These are phyloP conservation scores for Martensiomyces pterosporus DNA, from an alignment of 192 early-diverging fungal species.

Conservation along the genomic window DNA sequence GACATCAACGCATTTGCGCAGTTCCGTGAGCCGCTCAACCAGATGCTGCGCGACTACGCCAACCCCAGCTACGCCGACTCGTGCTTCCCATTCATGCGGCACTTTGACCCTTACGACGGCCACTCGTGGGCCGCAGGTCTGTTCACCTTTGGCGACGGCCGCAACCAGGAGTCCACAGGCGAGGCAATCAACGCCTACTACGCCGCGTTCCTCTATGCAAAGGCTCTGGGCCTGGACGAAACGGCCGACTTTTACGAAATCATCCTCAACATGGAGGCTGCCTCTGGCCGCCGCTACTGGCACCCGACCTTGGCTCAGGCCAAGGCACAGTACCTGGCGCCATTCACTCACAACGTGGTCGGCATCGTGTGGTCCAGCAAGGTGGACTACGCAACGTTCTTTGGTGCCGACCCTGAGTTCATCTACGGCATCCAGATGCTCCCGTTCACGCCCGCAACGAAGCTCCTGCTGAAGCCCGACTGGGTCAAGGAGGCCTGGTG, in stretches of 20 bases:
- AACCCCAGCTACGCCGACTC: conserved; percentile 44
- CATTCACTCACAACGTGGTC: conserved; percentile 40
- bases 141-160: conserved; percentile 46
- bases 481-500: conserved; percentile 52
- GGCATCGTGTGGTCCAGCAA: conserved; percentile 54
- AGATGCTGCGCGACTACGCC: conserved; percentile 57
- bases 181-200: conserved; percentile 59
- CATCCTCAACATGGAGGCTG: conserved; percentile 50
- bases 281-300: conserved; percentile 51
- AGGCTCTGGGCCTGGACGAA: conserved; percentile 27
- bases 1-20: conserved; percentile 29
- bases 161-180: conserved; percentile 53
- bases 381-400: conserved; percentile 48
- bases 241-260: conserved; percentile 46
- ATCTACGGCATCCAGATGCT: conserved; percentile 58
- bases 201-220: conserved; percentile 45
- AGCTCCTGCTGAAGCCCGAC: conserved; percentile 23
- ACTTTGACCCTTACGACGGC: conserved; percentile 59
- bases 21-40: conserved; percentile 25
- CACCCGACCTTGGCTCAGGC: conserved; percentile 36
- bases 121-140: conserved; percentile 65
- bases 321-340: conserved; percentile 21
- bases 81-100: conserved; percentile 54
- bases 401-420: conserved; percentile 45
- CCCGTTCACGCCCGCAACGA: conserved; percentile 50